Evolutionary conservation across 805 yeast genomes (phyloP).

Genomic region (Lachancea nothofagi): DNA sequence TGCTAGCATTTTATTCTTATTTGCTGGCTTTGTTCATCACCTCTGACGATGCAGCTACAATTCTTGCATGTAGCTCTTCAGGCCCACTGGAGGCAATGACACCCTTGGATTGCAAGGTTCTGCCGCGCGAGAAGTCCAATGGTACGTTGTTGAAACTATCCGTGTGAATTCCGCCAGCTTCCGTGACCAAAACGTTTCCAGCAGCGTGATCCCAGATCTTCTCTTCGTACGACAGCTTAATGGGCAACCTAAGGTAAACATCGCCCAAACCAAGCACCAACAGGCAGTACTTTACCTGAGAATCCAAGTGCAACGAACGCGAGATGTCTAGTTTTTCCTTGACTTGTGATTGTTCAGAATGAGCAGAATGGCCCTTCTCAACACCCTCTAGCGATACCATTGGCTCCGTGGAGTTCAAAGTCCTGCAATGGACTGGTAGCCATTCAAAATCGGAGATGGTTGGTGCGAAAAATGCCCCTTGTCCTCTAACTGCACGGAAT

Average conservation of each 20-base stretch:
- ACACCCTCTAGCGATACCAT: slow-evolving; percentile 65
- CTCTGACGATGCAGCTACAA: slow-evolving; percentile 23
- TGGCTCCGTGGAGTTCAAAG: slow-evolving; percentile 18
- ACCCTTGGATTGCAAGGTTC: slow-evolving; percentile 76
- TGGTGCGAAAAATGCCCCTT: slow-evolving; percentile 35
- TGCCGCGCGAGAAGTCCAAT: slow-evolving; percentile 80
- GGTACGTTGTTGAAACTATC: slow-evolving; percentile 66
- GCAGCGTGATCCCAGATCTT: slow-evolving; percentile 99
- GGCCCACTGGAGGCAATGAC: slow-evolving; percentile 71
- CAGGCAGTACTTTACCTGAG: slow-evolving; percentile 94
- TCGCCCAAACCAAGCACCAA: slow-evolving; percentile 90
- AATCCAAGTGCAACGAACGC: slow-evolving; percentile 75
- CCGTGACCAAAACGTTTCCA: slow-evolving; percentile 78
- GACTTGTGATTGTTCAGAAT: slow-evolving; percentile 73
- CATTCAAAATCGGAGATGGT: slow-evolving; percentile 25
- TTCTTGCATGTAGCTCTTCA: slow-evolving; percentile 20
- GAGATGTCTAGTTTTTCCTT: slow-evolving; percentile 59
- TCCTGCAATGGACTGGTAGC: slow-evolving; percentile 54
- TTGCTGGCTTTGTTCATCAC: slow-evolving; percentile 20
- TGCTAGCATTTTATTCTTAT: slow-evolving; percentile 1
- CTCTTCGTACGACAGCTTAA: slow-evolving; percentile 69
- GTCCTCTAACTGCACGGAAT: slow-evolving; percentile 30
- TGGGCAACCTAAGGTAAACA: slow-evolving; percentile 83
- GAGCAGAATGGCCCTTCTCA: slow-evolving; percentile 92
- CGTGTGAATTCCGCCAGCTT: slow-evolving; percentile 87